phyloP scores from a whole-genome alignment of 1,284 basidiomycete species.

The Leccinum solheimii region DNA sequence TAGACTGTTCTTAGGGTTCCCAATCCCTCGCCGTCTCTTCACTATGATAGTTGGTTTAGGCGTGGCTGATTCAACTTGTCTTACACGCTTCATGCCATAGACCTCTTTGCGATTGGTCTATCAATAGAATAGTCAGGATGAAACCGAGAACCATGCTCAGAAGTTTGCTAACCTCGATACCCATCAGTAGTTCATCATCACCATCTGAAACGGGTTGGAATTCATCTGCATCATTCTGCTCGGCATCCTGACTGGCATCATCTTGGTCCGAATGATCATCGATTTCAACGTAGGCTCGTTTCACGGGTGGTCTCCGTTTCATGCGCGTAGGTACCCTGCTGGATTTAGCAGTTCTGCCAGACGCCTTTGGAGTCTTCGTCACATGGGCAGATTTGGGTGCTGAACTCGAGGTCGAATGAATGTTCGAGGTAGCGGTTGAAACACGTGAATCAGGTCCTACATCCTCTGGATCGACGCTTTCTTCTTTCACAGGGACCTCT shows the following conservation, averaged over 20 bases:
- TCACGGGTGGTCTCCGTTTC: conserved; percentile 25
- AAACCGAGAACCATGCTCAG: not conserved
- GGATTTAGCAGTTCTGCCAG: not conserved
- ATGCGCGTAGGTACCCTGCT: conserved; percentile 11
- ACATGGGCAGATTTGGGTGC: conserved; percentile 6
- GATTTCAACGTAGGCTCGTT: conserved; percentile 36
- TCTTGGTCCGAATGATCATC: conserved; percentile 29
- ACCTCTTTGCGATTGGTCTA: conserved; percentile 40
- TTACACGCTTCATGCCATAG: conserved; percentile 31
- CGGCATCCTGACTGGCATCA: conserved; percentile 21
- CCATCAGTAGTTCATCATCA: conserved; percentile 59
- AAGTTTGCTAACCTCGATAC: conserved; percentile 43
- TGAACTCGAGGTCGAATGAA: conserved; percentile 15
- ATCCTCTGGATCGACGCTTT: conserved; percentile 36
- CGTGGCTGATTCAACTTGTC: not conserved
- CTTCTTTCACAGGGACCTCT: conserved; percentile 47
- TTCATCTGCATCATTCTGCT: conserved; percentile 22
- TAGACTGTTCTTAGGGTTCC: conserved; percentile 14
- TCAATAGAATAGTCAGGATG: conserved; percentile 15
- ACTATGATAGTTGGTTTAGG: not conserved
- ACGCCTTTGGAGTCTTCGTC: conserved; percentile 13
- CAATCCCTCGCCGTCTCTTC: conserved; percentile 26
- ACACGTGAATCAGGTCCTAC: not conserved
- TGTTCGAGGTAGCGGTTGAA: conserved; percentile 14
- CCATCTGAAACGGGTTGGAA: conserved; percentile 40